These are phyloP conservation scores for Leccinum disarticulatum DNA, from an alignment of 768 basidiomycete species.

Conservation along the genomic window DNA sequence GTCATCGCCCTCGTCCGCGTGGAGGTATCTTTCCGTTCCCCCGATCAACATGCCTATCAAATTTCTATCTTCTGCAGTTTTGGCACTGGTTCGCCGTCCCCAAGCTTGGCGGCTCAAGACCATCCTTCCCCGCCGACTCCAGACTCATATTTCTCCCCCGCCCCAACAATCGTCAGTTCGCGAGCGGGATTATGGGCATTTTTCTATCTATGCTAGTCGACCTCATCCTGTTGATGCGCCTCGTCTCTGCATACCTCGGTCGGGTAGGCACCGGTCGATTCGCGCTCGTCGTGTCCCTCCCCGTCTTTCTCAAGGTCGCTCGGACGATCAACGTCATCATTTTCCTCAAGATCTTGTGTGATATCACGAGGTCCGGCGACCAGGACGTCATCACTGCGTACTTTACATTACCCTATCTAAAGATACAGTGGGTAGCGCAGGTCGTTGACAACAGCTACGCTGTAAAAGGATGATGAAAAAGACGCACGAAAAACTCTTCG, in stretches of 20 bases:
- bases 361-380: constrained; percentile 17
- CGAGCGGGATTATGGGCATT: constrained; percentile 32
- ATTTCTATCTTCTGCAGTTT: neutral
- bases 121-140: constrained; percentile 22
- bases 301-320: constrained; percentile 29
- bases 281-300: constrained; percentile 19
- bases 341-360: constrained; percentile 25
- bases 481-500: neutral
- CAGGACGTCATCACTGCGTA: constrained; percentile 14
- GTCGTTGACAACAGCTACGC: constrained; percentile 32
- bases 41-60: neutral
- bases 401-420: constrained; percentile 25
- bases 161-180: constrained; percentile 14
- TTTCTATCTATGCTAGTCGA: constrained; percentile 33
- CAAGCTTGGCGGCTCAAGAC: constrained; percentile 13
- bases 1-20: constrained; percentile 23
- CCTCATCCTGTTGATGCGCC: constrained; percentile 29
- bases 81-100: constrained; percentile 13
- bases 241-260: constrained; percentile 23
- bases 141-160: constrained; percentile 10
- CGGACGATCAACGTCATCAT: constrained; percentile 29
- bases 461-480: neutral
- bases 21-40: constrained; percentile 16
- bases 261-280: constrained; percentile 21
- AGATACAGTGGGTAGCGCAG: constrained; percentile 31